Percentiles rank a stretch among this genome's conserved stretches.
Conservation (phyloP, 2,329 filamentous ascomycete species). For the Cladosporium sp. region DNA sequence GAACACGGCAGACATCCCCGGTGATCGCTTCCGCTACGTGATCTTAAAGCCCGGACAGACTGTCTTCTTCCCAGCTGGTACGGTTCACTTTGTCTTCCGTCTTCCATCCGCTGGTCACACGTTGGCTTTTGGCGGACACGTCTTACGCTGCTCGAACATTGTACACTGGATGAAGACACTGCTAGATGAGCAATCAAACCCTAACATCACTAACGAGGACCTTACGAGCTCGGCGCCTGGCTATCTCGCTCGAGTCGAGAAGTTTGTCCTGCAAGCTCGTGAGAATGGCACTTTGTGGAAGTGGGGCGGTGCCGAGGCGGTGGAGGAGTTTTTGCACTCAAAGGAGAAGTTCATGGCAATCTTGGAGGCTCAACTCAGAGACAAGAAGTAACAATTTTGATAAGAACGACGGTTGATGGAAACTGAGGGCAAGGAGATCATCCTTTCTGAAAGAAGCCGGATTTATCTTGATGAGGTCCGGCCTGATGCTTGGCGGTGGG, state of each 20-base stretch:
- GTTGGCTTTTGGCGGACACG: conserved; percentile 31
- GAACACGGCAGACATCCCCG: conserved; percentile 16
- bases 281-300: conserved; percentile 21
- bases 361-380: neutral
- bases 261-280: conserved; percentile 25
- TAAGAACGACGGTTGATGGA: neutral
- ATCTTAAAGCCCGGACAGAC: conserved; percentile 29
- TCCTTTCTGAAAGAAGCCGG: neutral
- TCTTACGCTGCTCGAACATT: conserved; percentile 31
- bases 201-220: conserved; percentile 44
- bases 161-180: conserved; percentile 44
- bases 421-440: no score
- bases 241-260: conserved; percentile 28
- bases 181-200: conserved; percentile 39
- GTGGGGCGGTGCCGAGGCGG: conserved; percentile 26
- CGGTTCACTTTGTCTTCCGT: conserved; percentile 33
- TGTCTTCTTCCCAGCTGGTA: conserved; percentile 30
- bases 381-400: no score
- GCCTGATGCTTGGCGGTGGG: neutral
- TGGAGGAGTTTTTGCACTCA: conserved; percentile 26
- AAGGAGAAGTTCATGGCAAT: conserved; percentile 23
- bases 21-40: conserved; percentile 28
- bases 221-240: conserved; percentile 34
- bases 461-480: neutral
- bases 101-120: conserved; percentile 27